Evolutionary conservation across 306 rosid genomes (phyloP).

Genomic region (Benincasa hispida): DNA sequence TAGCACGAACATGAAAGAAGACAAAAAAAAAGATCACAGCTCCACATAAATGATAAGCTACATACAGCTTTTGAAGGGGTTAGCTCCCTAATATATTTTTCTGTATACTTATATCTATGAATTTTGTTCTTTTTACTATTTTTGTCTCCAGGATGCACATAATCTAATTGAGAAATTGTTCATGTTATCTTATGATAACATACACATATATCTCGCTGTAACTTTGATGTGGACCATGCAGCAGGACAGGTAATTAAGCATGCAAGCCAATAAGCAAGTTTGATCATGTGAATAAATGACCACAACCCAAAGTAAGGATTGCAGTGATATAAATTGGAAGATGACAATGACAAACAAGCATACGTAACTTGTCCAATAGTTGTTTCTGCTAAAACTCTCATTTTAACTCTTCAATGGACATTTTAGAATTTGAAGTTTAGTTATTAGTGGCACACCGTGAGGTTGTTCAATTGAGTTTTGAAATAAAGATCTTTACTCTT

Average conservation of each 20-base stretch:
- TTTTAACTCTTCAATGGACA: background rate
- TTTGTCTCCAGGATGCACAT: background rate
- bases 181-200: background rate
- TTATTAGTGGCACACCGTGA: background rate
- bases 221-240: background rate
- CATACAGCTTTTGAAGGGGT: background rate
- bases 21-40: background rate
- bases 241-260: background rate
- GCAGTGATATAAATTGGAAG: background rate
- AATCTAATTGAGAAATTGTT: background rate
- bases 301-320: background rate
- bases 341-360: background rate
- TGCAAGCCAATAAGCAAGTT: background rate
- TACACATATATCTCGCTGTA: background rate
- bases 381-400: background rate
- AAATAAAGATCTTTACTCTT: background rate
- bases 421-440: background rate
- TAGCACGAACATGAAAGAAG: background rate
- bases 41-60: background rate
- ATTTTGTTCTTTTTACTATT: background rate
- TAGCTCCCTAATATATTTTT: background rate
- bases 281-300: background rate
- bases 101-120: background rate
- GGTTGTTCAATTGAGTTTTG: background rate
- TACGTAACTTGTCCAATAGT: background rate